Evolutionary conservation across 495 filamentous ascomycete species (phyloP), one percentile per base, ranked within the genome.

Genomic region (Tuber umbilicatum): DNA sequence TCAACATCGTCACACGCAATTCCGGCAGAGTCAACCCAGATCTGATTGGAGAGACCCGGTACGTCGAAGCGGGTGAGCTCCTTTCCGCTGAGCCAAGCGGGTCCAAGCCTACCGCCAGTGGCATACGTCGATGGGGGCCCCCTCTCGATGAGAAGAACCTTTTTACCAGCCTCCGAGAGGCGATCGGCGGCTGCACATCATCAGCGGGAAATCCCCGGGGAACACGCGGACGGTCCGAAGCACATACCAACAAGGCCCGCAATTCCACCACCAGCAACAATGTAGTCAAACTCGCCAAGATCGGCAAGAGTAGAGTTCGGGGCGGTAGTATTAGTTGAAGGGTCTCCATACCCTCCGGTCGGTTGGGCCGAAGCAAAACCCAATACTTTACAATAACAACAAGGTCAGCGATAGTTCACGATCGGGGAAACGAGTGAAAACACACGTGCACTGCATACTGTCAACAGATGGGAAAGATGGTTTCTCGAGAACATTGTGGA

Each of bases 51-150:
- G 71, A 93, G 87, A 73, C 92, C 92, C 6, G 92, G 92, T n/a
- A 94, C 88, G 80, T 94, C 92, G 78, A 93, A 92, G 42, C 90
- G 87, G 55, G 91, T 93, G 69, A 94, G 85, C 70, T 88, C 87
- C 55, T 89, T 89, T 55, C 89, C 89, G 60, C 86, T 83, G 31
- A 92, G 86, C 87, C 91, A 91, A 41, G 87, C 85, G 41, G 90
- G 90, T 38, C 78, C 75, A 67, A 83, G 41, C 76, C 81, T 86
- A 70, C 90, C 90, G 69, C 89, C 89, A 81, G 85, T 87, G 75
- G 86, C 85, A 70, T 86, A 88, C 23, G 88, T 88, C 47, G 88
- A 89, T 70, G 88, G 86, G 10, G 87, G 86, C 35, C 90, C 90
- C 79, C 88, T 88, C 84, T 92, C 90, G 73, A 91, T 87, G 60